Percentiles rank a stretch among this genome's conserved stretches.
Evolutionary conservation across 176 grass and related monocot genomes (phyloP).

Genomic region (Bothriochloa decipiens): DNA sequence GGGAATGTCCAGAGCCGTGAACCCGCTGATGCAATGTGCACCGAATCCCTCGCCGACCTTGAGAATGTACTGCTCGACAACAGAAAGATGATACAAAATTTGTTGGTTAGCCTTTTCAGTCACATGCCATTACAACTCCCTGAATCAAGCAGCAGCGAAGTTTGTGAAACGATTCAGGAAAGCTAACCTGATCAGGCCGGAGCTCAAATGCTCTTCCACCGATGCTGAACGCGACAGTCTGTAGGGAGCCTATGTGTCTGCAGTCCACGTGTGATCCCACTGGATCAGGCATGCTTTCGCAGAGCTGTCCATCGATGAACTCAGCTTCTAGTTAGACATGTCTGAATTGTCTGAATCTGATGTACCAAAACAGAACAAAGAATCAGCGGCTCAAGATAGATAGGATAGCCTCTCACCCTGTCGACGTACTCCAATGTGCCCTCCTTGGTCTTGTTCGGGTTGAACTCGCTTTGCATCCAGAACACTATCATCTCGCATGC

Average conservation of each 20-base stretch:
- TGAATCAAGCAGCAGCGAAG: background rate
- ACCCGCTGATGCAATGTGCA: conserved; percentile 70
- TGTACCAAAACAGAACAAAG: background rate
- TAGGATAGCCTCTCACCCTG: conserved; percentile 40
- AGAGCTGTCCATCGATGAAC: conserved; percentile 54
- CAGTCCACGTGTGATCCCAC: conserved; percentile 68
- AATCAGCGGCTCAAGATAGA: background rate
- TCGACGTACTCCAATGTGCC: conserved; percentile 61
- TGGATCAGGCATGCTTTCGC: conserved; percentile 55
- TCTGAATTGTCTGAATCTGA: background rate
- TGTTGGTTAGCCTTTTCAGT: background rate
- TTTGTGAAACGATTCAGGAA: background rate
- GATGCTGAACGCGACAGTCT: conserved; percentile 55
- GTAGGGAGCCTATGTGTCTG: conserved; percentile 40
- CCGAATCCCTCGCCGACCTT: conserved; percentile 56
- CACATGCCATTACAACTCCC: background rate
- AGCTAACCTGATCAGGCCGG: conserved; percentile 53
- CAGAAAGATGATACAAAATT: background rate
- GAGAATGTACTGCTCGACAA: conserved; percentile 61
- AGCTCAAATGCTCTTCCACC: conserved; percentile 67
- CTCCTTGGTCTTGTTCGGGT: conserved; percentile 68
- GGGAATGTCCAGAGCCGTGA: conserved; percentile 57
- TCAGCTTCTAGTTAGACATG: conserved; percentile 13
- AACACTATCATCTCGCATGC: conserved; percentile 79
- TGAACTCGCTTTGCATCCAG: conserved; percentile 84